Base-by-base conservation (phyloP, 2,329 filamentous ascomycete genomes). In the Calonectria pseudoreteaudii region DNA sequence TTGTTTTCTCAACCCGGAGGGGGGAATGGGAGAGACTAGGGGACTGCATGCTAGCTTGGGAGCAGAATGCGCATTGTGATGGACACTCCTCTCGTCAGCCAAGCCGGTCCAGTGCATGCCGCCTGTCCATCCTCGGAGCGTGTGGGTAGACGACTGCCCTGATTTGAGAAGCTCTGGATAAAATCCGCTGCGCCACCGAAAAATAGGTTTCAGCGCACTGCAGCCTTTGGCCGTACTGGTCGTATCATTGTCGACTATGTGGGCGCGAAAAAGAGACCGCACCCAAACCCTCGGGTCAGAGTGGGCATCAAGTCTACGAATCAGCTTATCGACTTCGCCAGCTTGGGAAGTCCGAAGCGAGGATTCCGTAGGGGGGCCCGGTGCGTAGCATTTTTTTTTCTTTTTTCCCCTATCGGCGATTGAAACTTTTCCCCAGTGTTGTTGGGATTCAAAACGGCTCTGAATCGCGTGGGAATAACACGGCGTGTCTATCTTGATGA, bases 181-280 rank as follows among this genome's bases (percentile, higher is more conserved):
- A 66, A 60, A 66, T 73, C 56, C 69, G 72, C 74, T 75, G 72
- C 75, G 72, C 74, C 74, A 75, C 72, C 30, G 52, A 66, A 58
- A 58, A 52, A 68, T 66, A 73, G 64, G 68, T 70, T 70, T 73
- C 71, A 67, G 67, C 18, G 65, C 26, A 36, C 41, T 66, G 71
- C 66, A 60, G 50, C 60, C 58, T 58, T 49, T 66, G 50, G 31
- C 62, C 66, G 66, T 66, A 69, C 49, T 31, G 38, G 66, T 66
- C 71, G 71, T 73, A 73, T 73, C 71, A 66, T 73, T 41, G 66
- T 52, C 60, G 71, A 62, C 71, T 69, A 69, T 73, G 66, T 73
- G 71, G 66, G 71, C 66, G 52, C 31, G 26, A 68, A 64, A 52
- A 62, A 62, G 52, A 60, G 67, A 73, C 50, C 50, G 38, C 66